Conservation (phyloP, 305 asterid species). For the Withania somnifera region DNA sequence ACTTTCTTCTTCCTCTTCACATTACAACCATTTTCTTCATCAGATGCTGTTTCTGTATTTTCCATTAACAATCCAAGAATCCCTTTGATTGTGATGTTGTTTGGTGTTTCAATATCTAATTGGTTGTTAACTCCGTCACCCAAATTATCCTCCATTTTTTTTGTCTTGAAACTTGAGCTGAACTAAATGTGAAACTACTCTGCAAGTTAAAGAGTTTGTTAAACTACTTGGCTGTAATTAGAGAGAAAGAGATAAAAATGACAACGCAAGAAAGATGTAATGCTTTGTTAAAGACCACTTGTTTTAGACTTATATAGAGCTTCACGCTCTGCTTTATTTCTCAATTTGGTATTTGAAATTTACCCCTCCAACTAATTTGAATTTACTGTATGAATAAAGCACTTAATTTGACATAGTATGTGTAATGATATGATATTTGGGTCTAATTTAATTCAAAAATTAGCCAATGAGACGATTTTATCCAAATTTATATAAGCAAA, state of each 20-base stretch:
- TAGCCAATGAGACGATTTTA: too few relatives aligned
- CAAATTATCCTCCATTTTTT: background rate
- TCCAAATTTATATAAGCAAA: too few relatives aligned
- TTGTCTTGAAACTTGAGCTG: too few relatives aligned
- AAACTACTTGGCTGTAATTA: background rate
- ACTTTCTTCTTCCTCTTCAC: slow-evolving; percentile 7
- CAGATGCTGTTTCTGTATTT: slow-evolving; percentile 5
- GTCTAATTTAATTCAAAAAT: too few relatives aligned
- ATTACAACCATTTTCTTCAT: background rate
- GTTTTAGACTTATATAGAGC: background rate
- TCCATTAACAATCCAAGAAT: slow-evolving; percentile 44
- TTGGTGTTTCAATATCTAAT: slow-evolving; percentile 27
- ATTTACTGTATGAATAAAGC: too few relatives aligned
- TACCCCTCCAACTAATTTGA: too few relatives aligned
- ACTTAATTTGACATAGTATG: too few relatives aligned
- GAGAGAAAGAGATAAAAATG: background rate
- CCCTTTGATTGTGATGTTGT: slow-evolving; percentile 47
- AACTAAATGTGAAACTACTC: too few relatives aligned
- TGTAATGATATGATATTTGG: too few relatives aligned
- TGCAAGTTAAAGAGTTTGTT: background rate
- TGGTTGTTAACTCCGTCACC: background rate
- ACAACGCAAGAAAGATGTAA: background rate
- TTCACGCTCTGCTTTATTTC: too few relatives aligned
- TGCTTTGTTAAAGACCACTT: background rate
- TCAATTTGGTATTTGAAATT: too few relatives aligned